Conservation (phyloP, 805 yeast genomes). For the Yamadazyma insecticola region DNA sequence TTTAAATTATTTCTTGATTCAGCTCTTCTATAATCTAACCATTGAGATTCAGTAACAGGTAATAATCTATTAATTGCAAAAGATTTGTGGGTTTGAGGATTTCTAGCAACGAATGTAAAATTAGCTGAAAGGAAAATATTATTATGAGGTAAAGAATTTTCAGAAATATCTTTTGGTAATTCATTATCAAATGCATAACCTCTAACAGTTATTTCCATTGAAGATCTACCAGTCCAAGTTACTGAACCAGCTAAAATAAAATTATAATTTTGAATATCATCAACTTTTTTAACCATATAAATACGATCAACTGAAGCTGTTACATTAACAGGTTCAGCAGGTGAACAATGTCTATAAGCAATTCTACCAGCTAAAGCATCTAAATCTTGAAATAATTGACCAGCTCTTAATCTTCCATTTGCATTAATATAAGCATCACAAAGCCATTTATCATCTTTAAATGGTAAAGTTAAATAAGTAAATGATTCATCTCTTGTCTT, state of each 20-base stretch:
- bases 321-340: constrained; percentile 92
- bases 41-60: constrained; percentile 71
- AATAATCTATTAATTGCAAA: constrained; percentile 79
- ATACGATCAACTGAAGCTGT: constrained; percentile 94
- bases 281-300: constrained; percentile 79
- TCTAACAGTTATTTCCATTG: constrained; percentile 91
- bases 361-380: constrained; percentile 94
- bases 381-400: constrained; percentile 89
- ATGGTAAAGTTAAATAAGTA: constrained; percentile 66
- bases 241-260: constrained; percentile 86
- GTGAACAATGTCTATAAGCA: constrained; percentile 89
- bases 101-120: constrained; percentile 93
- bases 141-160: constrained; percentile 54
- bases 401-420: constrained; percentile 86
- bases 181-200: constrained; percentile 71
- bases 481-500: constrained; percentile 77
- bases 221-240: constrained; percentile 90
- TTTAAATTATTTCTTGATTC: constrained; percentile 86
- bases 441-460: constrained; percentile 75
- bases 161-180: constrained; percentile 49
- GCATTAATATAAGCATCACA: constrained; percentile 88
- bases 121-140: constrained; percentile 82
- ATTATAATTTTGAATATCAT: constrained; percentile 69
- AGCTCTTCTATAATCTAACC: constrained; percentile 82
- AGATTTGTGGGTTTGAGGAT: constrained; percentile 87